Evolutionary conservation across 805 yeast species (phyloP), one percentile per base, ranked within the genome.

Genomic region (Metschnikowia amazonensis): DNA sequence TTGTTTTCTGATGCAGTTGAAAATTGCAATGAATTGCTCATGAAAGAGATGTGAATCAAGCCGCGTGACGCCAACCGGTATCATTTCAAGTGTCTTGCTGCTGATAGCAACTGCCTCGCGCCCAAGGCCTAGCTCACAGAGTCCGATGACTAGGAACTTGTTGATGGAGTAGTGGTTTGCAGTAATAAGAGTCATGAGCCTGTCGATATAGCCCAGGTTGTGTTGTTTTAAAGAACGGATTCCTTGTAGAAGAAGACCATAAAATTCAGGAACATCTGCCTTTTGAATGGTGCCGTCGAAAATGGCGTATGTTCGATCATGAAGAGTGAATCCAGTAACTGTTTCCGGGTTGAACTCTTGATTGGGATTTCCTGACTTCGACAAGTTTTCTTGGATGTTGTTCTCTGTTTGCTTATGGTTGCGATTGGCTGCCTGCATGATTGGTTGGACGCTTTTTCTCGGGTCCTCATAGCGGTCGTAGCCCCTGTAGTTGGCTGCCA

Each of bases 211-310:
- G 6, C 56, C 40, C 48, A 14, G 45, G 31, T 40, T 31, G 3
- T 42, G 38, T 1, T 31, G 16, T 23, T 45, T 14, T 4, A 48
- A 27, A 6, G 31, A 29, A 21, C 31, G 3, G 24, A 62, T 53
- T 18, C 56, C 43, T 3, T 45, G 37, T 10, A 49, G 39, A 9
- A 69, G 51, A 32, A 67, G 47, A 2, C 24, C 34, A 11, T 50
- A 43, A 49, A 69, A 70, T 5, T 46, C 31, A 0, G 75, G 75
- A 18, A 70, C 51, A 47, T 70, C 75, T 8, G 48, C 52, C 2
- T 57, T 48, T 5, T 44, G 42, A 6, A 70, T 30, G 0, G 51
- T 46, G 1, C 72, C 74, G 23, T 57, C 57, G 8, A 70, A 45
- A 5, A 64, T 46, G 2, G 53, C 50, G 21, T 52, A 48, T 1